Conservation (phyloP, 495 filamentous ascomycete species). For the Penicillium nucicola region DNA sequence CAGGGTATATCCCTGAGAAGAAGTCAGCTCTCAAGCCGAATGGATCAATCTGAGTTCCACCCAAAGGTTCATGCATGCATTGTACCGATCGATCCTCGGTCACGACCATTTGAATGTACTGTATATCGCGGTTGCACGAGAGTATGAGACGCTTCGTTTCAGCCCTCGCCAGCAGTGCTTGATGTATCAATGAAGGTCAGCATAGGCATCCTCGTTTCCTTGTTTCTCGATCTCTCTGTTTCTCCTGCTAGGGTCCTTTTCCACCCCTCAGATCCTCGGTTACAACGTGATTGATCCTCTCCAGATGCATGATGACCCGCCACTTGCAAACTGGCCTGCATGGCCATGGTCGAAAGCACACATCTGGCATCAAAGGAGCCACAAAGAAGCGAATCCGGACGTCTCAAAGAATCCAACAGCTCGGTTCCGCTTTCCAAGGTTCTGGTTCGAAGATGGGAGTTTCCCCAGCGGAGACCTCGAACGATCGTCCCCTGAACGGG, state of each 20-base stretch:
- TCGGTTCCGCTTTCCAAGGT: background rate
- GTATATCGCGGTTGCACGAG: background rate
- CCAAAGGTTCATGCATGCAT: constrained; percentile 12
- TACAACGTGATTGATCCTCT: constrained; percentile 32
- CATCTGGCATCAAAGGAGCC: constrained; percentile 4
- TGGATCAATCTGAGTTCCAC: constrained; percentile 8
- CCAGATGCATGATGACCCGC: constrained; percentile 36
- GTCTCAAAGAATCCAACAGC: background rate
- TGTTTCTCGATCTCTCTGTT: background rate
- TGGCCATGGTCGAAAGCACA: constrained; percentile 15
- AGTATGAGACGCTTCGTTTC: background rate
- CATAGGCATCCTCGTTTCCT: no score
- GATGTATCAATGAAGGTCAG: no score
- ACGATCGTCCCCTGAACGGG: constrained; percentile 1
- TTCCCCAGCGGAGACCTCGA: background rate
- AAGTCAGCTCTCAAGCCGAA: constrained; percentile 9
- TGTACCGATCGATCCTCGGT: constrained; percentile 13
- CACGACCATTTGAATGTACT: background rate
- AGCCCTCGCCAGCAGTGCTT: no score
- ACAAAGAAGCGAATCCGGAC: constrained; percentile 8
- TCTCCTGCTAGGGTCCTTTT: background rate
- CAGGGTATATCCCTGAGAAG: constrained; percentile 15
- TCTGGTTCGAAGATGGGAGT: background rate
- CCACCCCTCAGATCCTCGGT: constrained; percentile 15
- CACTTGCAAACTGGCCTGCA: constrained; percentile 37